Evolutionary conservation across 78 protist species (phyloP).

Genomic region (Protostelium mycophagum): DNA sequence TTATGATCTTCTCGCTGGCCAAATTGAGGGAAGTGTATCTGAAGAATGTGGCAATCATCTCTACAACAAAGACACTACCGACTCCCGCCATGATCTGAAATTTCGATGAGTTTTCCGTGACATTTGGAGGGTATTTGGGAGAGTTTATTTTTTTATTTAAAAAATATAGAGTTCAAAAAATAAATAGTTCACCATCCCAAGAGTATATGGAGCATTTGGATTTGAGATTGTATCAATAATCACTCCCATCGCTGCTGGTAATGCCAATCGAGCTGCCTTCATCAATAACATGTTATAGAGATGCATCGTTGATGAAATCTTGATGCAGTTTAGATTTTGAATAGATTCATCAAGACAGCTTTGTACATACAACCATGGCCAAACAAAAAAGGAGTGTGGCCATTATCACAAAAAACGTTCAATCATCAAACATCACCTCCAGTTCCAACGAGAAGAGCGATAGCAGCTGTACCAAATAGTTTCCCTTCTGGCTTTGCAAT

Average conservation of each 20-base stretch:
- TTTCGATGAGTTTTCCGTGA: too few species aligned
- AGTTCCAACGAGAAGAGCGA: neutral
- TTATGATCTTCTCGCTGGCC: slow-evolving; percentile 64
- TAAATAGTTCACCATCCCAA: neutral
- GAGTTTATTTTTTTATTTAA: too few species aligned
- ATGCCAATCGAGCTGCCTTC: neutral
- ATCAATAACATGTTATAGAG: neutral
- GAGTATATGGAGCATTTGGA: neutral
- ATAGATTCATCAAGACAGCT: too few species aligned
- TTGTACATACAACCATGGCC: too few species aligned
- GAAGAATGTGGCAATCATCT: slow-evolving; percentile 7
- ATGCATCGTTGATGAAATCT: too few species aligned
- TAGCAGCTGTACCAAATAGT: neutral
- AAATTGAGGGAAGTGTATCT: slow-evolving; percentile 22
- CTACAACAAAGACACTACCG: slow-evolving; percentile 19
- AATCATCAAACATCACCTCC: too few species aligned
- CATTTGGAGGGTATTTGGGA: too few species aligned
- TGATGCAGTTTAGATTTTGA: too few species aligned
- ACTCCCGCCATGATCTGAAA: slow-evolving; percentile 5
- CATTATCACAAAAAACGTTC: too few species aligned
- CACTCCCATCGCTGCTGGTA: neutral
- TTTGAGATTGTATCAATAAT: neutral
- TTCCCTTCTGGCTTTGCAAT: neutral
- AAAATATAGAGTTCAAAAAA: too few species aligned
- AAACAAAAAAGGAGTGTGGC: too few species aligned